These are phyloP conservation scores for Lyophyllum semitale DNA, from an alignment of 768 basidiomycete species.

Conservation along the genomic window DNA sequence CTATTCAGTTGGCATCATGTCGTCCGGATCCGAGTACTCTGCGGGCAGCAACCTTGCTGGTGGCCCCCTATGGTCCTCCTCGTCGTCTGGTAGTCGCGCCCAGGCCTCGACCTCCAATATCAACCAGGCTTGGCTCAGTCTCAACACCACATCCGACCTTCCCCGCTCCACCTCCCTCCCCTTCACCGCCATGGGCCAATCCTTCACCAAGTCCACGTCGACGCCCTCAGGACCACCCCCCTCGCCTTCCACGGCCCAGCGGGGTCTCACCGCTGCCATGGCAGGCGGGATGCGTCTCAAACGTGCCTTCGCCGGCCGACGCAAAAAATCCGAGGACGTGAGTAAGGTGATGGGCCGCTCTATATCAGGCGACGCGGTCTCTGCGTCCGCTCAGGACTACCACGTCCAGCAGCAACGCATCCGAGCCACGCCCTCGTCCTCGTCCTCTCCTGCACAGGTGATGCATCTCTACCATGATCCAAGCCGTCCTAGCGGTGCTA, in stretches of 20 bases:
- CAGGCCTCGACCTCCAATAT: constrained; percentile 39
- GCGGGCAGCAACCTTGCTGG: constrained; percentile 16
- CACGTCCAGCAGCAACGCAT: constrained; percentile 11
- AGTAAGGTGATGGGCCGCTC: constrained; percentile 21
- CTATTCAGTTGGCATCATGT: constrained; percentile 19
- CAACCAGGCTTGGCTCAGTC: constrained; percentile 17
- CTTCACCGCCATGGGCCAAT: constrained; percentile 39
- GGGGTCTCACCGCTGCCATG: constrained; percentile 38
- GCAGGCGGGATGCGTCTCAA: constrained; percentile 53
- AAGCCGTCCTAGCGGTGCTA: constrained; percentile 21
- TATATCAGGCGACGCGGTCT: not conserved
- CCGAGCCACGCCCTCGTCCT: constrained; percentile 26
- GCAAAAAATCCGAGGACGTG: constrained; percentile 59
- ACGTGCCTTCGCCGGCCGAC: constrained; percentile 56
- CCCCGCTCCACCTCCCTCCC: constrained; percentile 20
- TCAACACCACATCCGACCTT: constrained; percentile 16
- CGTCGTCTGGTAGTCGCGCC: constrained; percentile 34
- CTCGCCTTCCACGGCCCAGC: constrained; percentile 25
- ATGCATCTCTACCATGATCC: not conserved
- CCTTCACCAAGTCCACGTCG: constrained; percentile 27
- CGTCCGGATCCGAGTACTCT: constrained; percentile 20
- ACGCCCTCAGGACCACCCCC: constrained; percentile 17
- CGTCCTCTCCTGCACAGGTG: constrained; percentile 26
- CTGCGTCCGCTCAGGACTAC: not conserved
- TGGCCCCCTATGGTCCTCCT: constrained; percentile 36